Evolutionary conservation across 306 rosid genomes (phyloP).

Genomic region (Oemleria cerasiformis): DNA sequence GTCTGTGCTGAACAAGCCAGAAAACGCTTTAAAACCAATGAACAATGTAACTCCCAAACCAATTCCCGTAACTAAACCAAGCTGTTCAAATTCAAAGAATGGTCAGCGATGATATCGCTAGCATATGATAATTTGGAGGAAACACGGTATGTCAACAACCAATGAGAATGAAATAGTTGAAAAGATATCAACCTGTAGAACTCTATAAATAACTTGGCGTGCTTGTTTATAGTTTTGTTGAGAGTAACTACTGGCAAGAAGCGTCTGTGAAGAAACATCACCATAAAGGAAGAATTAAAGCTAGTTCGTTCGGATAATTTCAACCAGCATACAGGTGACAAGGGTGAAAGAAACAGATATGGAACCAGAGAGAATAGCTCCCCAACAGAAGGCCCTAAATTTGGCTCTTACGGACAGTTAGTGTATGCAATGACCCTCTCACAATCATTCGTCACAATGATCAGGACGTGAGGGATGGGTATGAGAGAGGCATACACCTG

Average conservation of each 20-base stretch:
- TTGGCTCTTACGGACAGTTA: too few relatives aligned
- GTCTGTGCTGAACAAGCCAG: conserved; percentile 74
- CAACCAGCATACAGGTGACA: too few relatives aligned
- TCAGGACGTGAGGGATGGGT: too few relatives aligned
- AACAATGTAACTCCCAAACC: conserved; percentile 63
- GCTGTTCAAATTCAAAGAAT: conserved; percentile 44
- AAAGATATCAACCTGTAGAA: conserved; percentile 60
- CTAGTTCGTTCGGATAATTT: conserved; percentile 16
- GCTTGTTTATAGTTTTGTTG: conserved; percentile 68
- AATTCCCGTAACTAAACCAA: conserved; percentile 69
- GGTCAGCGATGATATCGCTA: conserved; percentile 20
- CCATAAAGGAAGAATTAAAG: conserved; percentile 12
- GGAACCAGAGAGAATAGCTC: too few relatives aligned
- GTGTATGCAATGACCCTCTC: too few relatives aligned
- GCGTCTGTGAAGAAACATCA: conserved; percentile 53
- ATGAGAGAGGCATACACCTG: too few relatives aligned
- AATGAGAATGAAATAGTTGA: not conserved
- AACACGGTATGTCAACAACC: not conserved
- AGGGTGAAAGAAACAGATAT: too few relatives aligned
- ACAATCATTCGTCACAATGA: too few relatives aligned
- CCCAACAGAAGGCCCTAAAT: too few relatives aligned
- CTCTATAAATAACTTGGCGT: conserved; percentile 60
- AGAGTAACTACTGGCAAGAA: conserved; percentile 77
- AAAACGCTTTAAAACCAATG: conserved; percentile 69
- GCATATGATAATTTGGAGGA: not conserved